Evolutionary conservation across 2,329 filamentous ascomycete genomes (phyloP).

Genomic region (Hypoxylon sp.): DNA sequence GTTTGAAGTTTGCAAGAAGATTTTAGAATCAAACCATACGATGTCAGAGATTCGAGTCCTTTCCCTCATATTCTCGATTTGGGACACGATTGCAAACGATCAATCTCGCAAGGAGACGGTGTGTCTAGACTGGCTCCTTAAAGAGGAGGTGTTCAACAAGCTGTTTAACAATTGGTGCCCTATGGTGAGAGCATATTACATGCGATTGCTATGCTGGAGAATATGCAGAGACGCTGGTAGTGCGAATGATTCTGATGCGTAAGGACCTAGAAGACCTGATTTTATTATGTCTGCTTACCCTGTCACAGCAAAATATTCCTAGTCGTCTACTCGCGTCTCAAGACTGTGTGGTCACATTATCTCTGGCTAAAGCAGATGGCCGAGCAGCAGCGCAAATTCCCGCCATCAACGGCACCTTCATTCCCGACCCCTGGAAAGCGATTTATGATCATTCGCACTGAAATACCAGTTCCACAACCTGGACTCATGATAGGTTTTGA

Average conservation of each 20-base stretch:
- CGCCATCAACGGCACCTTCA: conserved; percentile 83
- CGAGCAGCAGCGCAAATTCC: conserved; percentile 65
- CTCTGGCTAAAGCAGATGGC: conserved; percentile 79
- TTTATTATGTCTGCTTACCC: conserved; percentile 44
- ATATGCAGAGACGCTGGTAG: conserved; percentile 81
- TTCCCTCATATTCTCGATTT: conserved; percentile 83
- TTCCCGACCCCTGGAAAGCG: conserved; percentile 86
- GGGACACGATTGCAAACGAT: conserved; percentile 78
- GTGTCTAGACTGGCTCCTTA: conserved; percentile 81
- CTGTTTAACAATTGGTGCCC: conserved; percentile 96
- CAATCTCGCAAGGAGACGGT: conserved; percentile 76
- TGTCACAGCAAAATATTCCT: conserved; percentile 75
- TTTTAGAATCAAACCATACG: conserved; percentile 86
- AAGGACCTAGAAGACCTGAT: conserved; percentile 54
- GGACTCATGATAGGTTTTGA: conserved; percentile 66
- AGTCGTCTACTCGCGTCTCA: conserved; percentile 75
- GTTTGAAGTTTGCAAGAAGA: conserved; percentile 82
- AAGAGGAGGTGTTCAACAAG: conserved; percentile 79
- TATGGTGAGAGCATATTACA: conserved; percentile 94
- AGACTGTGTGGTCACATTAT: conserved; percentile 83
- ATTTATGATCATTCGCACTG: conserved; percentile 89
- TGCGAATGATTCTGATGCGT: conserved; percentile 75
- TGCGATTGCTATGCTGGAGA: conserved; percentile 91
- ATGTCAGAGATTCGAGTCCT: conserved; percentile 90
- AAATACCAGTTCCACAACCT: conserved; percentile 65